Evolutionary conservation across 2,329 filamentous ascomycete genomes (phyloP).

Genomic region (Calonectria pseudoturangicola): DNA sequence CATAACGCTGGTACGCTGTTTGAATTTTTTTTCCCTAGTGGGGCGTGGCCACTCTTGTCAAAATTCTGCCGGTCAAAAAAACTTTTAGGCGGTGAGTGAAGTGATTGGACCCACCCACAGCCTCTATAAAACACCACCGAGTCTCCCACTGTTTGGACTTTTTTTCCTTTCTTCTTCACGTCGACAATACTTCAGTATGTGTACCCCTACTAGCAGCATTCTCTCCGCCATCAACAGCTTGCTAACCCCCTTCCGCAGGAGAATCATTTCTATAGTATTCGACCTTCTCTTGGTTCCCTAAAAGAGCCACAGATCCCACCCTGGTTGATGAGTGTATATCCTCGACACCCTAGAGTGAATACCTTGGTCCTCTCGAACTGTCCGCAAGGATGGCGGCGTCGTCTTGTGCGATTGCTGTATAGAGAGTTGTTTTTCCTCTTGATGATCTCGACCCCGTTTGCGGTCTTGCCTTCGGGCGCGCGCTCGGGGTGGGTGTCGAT

Average conservation of each 20-base stretch:
- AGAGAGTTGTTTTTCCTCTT: conserved; percentile 80
- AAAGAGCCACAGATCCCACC: conserved; percentile 93
- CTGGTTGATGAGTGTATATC: conserved; percentile 74
- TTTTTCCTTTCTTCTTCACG: conserved; percentile 72
- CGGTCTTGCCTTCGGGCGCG: conserved; percentile 85
- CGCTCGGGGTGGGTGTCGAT: conserved; percentile 86
- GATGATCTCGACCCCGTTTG: conserved; percentile 92
- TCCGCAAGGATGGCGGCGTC: conserved; percentile 73
- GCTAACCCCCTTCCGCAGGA: conserved; percentile 62
- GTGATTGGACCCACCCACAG: conserved; percentile 49
- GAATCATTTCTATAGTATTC: conserved; percentile 99
- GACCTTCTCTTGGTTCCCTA: conserved; percentile 93
- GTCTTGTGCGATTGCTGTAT: conserved; percentile 73
- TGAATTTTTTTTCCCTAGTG: conserved; percentile 13
- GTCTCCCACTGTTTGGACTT: conserved; percentile 59
- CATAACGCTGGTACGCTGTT: neutral
- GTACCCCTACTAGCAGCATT: conserved; percentile 57
- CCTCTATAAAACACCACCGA: conserved; percentile 64
- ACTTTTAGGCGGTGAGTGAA: conserved; percentile 61
- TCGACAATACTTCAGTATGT: conserved; percentile 77
- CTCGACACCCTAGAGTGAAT: conserved; percentile 75
- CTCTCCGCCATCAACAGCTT: conserved; percentile 17
- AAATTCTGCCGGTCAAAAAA: conserved; percentile 53
- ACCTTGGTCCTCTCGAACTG: conserved; percentile 60
- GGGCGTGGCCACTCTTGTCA: neutral